A percentile compares a stretch with the other conserved stretches of the same genome.
phyloP scores from a whole-genome alignment of 1,139 yeast genomes.

The Maudiozyma humilis region DNA sequence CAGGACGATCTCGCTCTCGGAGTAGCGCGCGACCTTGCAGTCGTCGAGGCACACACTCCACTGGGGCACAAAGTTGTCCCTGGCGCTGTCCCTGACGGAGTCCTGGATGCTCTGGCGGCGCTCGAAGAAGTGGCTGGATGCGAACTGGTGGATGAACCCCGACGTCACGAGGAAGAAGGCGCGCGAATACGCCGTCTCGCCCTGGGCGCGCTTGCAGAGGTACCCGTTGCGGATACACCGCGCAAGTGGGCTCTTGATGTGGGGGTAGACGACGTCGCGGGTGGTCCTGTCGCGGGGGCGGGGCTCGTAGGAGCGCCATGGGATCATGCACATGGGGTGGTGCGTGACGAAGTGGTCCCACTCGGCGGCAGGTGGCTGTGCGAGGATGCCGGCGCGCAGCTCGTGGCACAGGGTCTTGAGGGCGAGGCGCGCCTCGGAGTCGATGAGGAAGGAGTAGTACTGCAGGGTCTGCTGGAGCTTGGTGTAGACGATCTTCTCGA shows the following conservation, averaged over 20 bases:
- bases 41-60: slow-evolving; percentile 35
- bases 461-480: slow-evolving; percentile 55
- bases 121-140: slow-evolving; percentile 2
- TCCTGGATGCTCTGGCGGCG: slow-evolving; percentile 40
- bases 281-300: slow-evolving; percentile 40
- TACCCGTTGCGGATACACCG: slow-evolving; percentile 48
- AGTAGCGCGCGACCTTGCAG: slow-evolving; percentile 31
- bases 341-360: slow-evolving; percentile 69
- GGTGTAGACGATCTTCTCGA: slow-evolving; percentile 57
- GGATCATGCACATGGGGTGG: slow-evolving; percentile 34
- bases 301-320: slow-evolving; percentile 40
- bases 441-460: slow-evolving; percentile 46
- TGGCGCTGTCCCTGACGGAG: slow-evolving; percentile 42
- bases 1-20: slow-evolving; percentile 29
- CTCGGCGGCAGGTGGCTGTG: slow-evolving; percentile 53
- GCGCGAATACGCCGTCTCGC: slow-evolving; percentile 51
- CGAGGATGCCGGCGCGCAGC: slow-evolving; percentile 51
- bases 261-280: slow-evolving; percentile 42
- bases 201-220: slow-evolving; percentile 50
- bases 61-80: slow-evolving; percentile 11
- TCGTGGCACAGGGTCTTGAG: slow-evolving; percentile 51
- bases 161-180: slow-evolving; percentile 64
- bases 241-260: slow-evolving; percentile 42
- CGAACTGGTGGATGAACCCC: slow-evolving; percentile 44
- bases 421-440: slow-evolving; percentile 48